Percentiles rank a stretch among this genome's conserved stretches.
phyloP scores from a whole-genome alignment of 345 rosid species.

The Eucalyptus victrix region DNA sequence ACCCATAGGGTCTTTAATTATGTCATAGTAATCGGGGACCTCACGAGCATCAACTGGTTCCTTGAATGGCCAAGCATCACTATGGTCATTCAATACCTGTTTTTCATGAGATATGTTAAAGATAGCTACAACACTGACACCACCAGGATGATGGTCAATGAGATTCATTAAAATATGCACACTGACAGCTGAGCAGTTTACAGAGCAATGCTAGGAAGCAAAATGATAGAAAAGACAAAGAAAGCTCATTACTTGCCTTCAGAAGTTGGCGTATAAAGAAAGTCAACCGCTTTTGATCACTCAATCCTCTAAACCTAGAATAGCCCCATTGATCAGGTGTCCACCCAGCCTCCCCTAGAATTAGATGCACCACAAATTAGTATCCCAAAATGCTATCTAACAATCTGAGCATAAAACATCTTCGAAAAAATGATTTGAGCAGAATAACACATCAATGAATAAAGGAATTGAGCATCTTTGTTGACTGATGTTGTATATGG shows the following conservation, averaged over 20 bases:
- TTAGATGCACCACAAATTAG: not conserved
- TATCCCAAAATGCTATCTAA: not conserved
- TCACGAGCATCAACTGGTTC: constrained; percentile 94
- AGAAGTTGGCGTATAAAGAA: constrained; percentile 78
- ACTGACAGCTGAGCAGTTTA: not conserved
- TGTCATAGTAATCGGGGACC: constrained; percentile 96
- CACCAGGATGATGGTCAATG: not conserved
- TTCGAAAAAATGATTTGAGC: not conserved
- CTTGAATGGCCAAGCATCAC: constrained; percentile 97
- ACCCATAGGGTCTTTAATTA: constrained; percentile 99
- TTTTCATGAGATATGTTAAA: not conserved
- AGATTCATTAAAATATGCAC: not conserved
- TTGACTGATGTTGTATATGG: not conserved
- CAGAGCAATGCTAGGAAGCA: not conserved
- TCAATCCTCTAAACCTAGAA: constrained; percentile 64
- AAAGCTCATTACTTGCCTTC: constrained; percentile 38
- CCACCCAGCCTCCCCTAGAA: constrained; percentile 87
- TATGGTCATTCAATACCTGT: constrained; percentile 91
- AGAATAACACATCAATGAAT: not conserved
- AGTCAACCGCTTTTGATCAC: constrained; percentile 60
- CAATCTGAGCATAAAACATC: not conserved
- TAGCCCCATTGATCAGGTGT: constrained; percentile 96
- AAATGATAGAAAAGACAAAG: not conserved
- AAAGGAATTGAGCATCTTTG: not conserved
- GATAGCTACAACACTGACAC: not conserved